phyloP scores from a whole-genome alignment of 306 rosid genomes.

The Citrullus amarus region DNA sequence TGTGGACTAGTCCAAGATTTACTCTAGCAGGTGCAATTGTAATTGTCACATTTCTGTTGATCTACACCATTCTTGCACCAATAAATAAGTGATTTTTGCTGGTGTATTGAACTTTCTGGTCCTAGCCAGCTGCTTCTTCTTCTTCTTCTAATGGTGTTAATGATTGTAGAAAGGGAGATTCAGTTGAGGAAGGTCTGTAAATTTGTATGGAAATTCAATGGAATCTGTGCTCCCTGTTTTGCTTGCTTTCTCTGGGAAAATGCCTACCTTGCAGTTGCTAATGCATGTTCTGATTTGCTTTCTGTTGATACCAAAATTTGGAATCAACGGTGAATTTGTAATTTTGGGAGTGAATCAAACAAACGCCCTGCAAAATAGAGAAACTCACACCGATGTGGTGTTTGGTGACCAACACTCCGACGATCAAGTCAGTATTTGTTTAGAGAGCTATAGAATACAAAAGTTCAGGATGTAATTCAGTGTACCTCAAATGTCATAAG shows the following conservation, averaged over 20 bases:
- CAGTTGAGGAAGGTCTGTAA: neutral
- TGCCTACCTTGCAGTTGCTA: neutral
- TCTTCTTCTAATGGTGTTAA: neutral
- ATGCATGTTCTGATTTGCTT: too few species aligned
- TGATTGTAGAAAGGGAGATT: neutral
- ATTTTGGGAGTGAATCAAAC: too few species aligned
- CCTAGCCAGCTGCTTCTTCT: neutral
- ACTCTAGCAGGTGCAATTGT: conserved; percentile 67
- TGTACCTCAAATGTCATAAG: too few species aligned
- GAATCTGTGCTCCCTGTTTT: neutral
- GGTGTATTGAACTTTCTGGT: conserved; percentile 9
- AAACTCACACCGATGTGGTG: too few species aligned
- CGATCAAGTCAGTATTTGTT: too few species aligned
- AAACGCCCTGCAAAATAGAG: too few species aligned
- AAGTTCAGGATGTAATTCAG: too few species aligned
- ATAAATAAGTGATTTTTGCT: conserved; percentile 16
- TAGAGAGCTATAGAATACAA: too few species aligned
- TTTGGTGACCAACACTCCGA: too few species aligned
- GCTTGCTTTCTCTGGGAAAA: neutral
- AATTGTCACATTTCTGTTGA: conserved; percentile 54
- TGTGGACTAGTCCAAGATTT: conserved; percentile 87
- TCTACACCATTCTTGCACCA: conserved; percentile 78
- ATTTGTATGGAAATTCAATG: conserved; percentile 1
- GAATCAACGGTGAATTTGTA: too few species aligned
- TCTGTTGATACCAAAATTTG: too few species aligned